Evolutionary conservation across 2,329 filamentous ascomycete genomes (phyloP), one percentile per base, ranked within the genome.

Genomic region (Diaporthe australafricana): DNA sequence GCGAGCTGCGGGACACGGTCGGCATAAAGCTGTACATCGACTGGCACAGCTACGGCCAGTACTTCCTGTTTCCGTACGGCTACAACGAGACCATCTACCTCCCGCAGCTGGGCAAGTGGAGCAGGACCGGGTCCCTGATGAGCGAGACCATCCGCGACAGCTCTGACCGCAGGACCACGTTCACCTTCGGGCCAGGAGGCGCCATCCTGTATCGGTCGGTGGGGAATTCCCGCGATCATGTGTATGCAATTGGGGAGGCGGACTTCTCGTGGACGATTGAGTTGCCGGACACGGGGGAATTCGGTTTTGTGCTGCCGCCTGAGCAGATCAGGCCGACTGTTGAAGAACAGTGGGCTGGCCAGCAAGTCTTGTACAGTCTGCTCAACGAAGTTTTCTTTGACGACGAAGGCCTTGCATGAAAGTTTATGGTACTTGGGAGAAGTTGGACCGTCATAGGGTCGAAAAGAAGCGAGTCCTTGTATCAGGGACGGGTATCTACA

Each of bases 41-140:
- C 74, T 82, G 83, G 67, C 83, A 85, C 76, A 78, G 80, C 1
- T 84, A 84, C 77, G 77, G 78, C 7, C 81, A 83, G 57, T 83
- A 89, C 35, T 86, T 91, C 71, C 84, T 89, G 71, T 83, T 82
- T 40, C 84, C 87, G 1, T 92, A 91, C 76, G 90, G 90, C 42
- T 92, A 90, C 80, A 87, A 86, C 5, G 91, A 89, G 60, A 63
- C 83, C 81, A 80, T 30, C 82, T 79, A n/a, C 78, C 81, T n/a
- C 77, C 87, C 7, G 80, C 83, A 66, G 86, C 88, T 73, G 80
- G 87, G 70, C 77, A 82, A 16, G 81, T 85, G 68, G 85, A 89
- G 72, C 82, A 86, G 75, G 77, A 79, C 1, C 83, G 92, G 1
- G 86, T 88, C 7, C 83, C 2, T 89, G 88, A 38, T 87, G 92